These are phyloP conservation scores for Scedosporium apiospermum DNA, from an alignment of 2,329 filamentous ascomycete species.

Conservation along the genomic window DNA sequence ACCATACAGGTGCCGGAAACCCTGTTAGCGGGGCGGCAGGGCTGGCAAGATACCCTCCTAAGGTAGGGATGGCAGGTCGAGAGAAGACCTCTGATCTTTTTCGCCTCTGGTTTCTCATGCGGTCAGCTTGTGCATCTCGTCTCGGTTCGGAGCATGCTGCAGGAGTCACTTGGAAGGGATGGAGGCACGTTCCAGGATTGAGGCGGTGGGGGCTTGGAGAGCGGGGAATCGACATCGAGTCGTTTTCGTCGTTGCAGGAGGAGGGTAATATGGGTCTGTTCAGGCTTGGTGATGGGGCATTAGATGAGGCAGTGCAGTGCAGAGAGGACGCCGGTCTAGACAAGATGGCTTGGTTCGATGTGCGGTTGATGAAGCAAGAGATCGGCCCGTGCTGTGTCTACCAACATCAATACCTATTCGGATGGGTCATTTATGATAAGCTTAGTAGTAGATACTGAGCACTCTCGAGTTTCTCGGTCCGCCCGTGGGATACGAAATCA, in stretches of 20 bases:
- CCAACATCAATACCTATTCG: background rate
- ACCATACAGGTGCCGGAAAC: background rate
- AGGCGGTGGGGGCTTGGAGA: too few species aligned
- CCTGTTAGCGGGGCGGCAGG: background rate
- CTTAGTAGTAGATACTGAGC: too few species aligned
- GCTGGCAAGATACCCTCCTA: background rate
- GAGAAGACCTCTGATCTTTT: background rate
- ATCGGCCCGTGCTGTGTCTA: background rate
- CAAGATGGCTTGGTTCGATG: background rate
- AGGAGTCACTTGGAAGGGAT: background rate
- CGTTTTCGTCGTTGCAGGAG: too few species aligned
- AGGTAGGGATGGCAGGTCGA: background rate
- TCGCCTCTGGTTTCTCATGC: background rate
- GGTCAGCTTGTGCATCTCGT: background rate
- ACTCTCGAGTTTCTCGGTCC: too few species aligned
- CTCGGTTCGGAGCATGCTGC: background rate
- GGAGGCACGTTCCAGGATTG: background rate
- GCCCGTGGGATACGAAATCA: too few species aligned
- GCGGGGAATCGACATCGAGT: too few species aligned
- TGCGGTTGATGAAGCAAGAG: background rate
- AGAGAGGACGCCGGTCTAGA: background rate
- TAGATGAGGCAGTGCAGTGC: too few species aligned
- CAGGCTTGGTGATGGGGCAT: background rate
- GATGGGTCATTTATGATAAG: too few species aligned
- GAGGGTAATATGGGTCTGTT: background rate